Base-by-base conservation (phyloP, 129 eudicot species). In the Artemisia annua region DNA sequence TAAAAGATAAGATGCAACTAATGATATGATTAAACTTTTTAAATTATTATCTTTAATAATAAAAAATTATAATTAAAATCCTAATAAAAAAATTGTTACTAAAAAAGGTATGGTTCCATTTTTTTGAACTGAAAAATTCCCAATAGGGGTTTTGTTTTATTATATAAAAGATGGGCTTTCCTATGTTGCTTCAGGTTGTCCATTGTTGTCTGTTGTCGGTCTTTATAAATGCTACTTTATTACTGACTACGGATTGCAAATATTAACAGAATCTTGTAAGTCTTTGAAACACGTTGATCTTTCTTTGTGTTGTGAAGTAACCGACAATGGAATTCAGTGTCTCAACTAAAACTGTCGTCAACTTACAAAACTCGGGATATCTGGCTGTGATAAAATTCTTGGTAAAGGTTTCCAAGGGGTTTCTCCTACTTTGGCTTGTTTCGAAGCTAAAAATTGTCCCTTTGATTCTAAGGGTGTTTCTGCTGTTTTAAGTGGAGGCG, bases 331-430 rank as follows among this genome's bases (percentile, higher is more conserved):
- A 2, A 72, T 87, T 48, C 61, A 56, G 48, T 74, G 68, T 48
- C 77, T 91, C 28, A 67, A 78, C 0, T 72, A 69, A 19, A 79
- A 82, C 32, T 87, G 95, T 26, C 60, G 54, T 43, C 69, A 67
- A 74, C 83, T 88, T 64, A 69, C 73, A 44, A 86, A 83, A 10
- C 30, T 88, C 53, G 64, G 64, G 59, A 81, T 88, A 20, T 71
- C 88, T 22, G 49, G 56, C 49, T 82, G 96, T 60, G 11, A 51
- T 39, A 75, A 69, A 44, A 57, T 88, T 2, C 69, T n/a, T 3
- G 97, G 95, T n/a, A 63, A 67, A 69, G 86, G 90, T 9, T 88
- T 88, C 66, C 59, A 70, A 75, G 90, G 90, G 3, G 86, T 89
- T 73, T 70, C 90, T 11, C 68, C 67, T 39, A 77, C 75, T 18